Evolutionary conservation across 2,329 filamentous ascomycete species (phyloP).

Genomic region (Tricladium varicosporioides): DNA sequence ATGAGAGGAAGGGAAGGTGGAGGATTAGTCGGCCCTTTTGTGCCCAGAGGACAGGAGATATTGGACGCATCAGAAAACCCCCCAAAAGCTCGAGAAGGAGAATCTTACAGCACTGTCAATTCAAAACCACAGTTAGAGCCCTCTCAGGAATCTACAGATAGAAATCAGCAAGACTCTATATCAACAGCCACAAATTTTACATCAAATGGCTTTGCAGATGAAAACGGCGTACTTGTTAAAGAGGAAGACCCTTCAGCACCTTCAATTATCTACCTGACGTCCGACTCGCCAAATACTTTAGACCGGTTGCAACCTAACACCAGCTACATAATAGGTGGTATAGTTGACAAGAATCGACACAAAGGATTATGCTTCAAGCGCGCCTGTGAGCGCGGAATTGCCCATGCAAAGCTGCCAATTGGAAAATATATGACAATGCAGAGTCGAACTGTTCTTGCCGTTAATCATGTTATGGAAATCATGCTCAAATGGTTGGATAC

Average conservation of each 20-base stretch:
- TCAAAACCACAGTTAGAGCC: too few relatives aligned
- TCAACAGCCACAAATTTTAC: not conserved
- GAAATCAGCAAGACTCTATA: not conserved
- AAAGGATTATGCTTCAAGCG: slow-evolving; percentile 90
- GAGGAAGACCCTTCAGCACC: slow-evolving; percentile 38
- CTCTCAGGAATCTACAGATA: too few relatives aligned
- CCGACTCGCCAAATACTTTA: slow-evolving; percentile 85
- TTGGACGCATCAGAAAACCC: not conserved
- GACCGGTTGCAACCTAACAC: slow-evolving; percentile 81
- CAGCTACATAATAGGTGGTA: slow-evolving; percentile 88
- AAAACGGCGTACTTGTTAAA: not conserved
- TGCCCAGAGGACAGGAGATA: not conserved
- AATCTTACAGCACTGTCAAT: not conserved
- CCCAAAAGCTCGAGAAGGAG: not conserved
- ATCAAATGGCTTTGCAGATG: not conserved
- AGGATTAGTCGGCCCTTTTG: slow-evolving; percentile 49
- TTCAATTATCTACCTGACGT: slow-evolving; percentile 79
- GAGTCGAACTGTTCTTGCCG: slow-evolving; percentile 80
- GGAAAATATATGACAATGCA: slow-evolving; percentile 93
- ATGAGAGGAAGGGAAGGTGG: slow-evolving; percentile 62
- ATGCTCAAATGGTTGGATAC: slow-evolving; percentile 91
- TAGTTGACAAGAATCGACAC: slow-evolving; percentile 95
- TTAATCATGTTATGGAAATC: slow-evolving; percentile 95
- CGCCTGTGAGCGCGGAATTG: slow-evolving; percentile 71
- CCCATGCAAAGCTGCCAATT: slow-evolving; percentile 89